Evolutionary conservation across 345 rosid species (phyloP), one percentile per base, ranked within the genome.

Genomic region (Geranium rotundifolium): DNA sequence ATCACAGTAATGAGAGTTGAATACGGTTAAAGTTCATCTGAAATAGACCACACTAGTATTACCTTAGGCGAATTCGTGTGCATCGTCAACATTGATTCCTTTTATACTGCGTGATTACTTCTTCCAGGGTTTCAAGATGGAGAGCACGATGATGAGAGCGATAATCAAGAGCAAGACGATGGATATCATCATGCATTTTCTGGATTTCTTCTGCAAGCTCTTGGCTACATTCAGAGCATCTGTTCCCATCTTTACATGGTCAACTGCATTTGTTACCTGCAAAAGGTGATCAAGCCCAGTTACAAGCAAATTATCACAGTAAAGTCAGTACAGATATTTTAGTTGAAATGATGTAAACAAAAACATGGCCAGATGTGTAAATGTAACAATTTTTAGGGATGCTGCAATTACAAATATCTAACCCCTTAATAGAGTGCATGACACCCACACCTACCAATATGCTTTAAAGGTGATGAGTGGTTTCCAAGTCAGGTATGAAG

Each of bases 121-220:
- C 65, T 81, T 82, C 91, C 91, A 83, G 16, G 91, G 91, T 60
- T 73, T 83, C 70, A 76, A 5, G 61, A 82, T 71, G 3, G 88
- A 70, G 52, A 85, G 85, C 16, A 85, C 73, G 20, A 81, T 60
- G 68, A 83, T 63, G 60, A 78, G 12, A 2, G 88, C 88, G 66
- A 83, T 79, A 52, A 85, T 55, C 14, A 85, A 73, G 20, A 85
- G 76, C 67, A 85, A 46, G 71, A 79, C 68, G 30, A 85, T 78
- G 58, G 80, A 27, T 55, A 85, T 81, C 67, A 78, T 73, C 91
- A 81, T 83, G 80, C 91, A 85, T 73, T 85, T 85, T 65, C 91
- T 83, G 4, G 86, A 76, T 49, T 46, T 83, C 71, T 66, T 79
- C 18, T 81, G 91, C 69, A 83, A 66, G 63, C 56, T 76, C 67